Conservation (phyloP, 2,329 filamentous ascomycete genomes). For the Colletotrichum shisoi region DNA sequence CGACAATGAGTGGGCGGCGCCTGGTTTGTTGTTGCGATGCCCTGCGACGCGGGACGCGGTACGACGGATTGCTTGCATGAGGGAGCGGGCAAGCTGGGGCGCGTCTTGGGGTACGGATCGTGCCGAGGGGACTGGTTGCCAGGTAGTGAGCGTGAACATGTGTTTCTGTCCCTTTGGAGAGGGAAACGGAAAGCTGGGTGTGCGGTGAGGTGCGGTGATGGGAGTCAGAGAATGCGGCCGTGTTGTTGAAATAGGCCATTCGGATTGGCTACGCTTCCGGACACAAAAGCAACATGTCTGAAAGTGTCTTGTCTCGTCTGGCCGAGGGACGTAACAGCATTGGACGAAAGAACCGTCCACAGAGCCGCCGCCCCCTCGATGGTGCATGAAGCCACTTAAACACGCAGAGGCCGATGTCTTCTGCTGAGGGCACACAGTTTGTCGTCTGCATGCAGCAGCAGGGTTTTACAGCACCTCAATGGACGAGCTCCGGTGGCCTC, state of each 20-base stretch:
- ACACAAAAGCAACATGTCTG: constrained; percentile 2
- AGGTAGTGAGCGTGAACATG: too few relatives aligned
- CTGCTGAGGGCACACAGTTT: constrained; percentile 2
- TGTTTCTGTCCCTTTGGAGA: too few relatives aligned
- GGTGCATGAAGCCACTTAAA: constrained; percentile 31
- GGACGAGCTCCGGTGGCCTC: constrained; percentile 16
- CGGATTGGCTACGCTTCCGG: constrained; percentile 27
- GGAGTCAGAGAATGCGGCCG: constrained; percentile 17
- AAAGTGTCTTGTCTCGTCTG: neutral
- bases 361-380: constrained; percentile 12
- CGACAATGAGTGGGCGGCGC: constrained; percentile 18
- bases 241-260: constrained; percentile 30
- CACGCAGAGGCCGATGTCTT: constrained; percentile 21
- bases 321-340: constrained; percentile 7
- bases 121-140: constrained; percentile 1
- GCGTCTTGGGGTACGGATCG: constrained; percentile 9
- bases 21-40: constrained; percentile 15
- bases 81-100: constrained; percentile 11
- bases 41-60: constrained; percentile 11
- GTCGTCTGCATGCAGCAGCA: constrained; percentile 16
- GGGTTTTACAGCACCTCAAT: constrained; percentile 19
- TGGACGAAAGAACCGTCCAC: constrained; percentile 18
- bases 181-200: neutral
- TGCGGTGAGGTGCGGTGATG: neutral
- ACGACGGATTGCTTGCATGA: constrained; percentile 30